Evolutionary conservation across 208 protist genomes (phyloP).

Genomic region (Acanthamoeba sp.): DNA sequence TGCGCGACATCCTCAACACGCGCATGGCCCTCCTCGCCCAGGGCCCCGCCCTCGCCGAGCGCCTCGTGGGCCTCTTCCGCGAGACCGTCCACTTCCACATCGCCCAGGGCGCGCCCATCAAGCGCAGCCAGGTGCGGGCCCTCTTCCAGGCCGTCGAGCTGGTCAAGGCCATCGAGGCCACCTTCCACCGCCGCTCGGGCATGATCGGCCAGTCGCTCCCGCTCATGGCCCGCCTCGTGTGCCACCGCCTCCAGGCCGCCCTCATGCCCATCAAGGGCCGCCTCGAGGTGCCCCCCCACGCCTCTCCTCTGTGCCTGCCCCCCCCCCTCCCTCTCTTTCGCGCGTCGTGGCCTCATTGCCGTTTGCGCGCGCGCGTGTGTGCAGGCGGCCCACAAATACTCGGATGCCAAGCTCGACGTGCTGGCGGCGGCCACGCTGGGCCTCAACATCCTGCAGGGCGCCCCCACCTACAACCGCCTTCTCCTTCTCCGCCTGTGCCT

Average conservation of each 20-base stretch:
- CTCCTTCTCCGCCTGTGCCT: slow-evolving; percentile 89
- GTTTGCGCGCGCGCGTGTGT: not conserved
- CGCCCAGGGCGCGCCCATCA: slow-evolving; percentile 86
- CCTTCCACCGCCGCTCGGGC: slow-evolving; percentile 91
- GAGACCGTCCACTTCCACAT: slow-evolving; percentile 92
- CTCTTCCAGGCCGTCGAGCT: slow-evolving; percentile 92
- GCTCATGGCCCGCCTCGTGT: slow-evolving; percentile 90
- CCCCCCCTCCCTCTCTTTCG: not conserved
- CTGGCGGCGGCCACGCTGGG: slow-evolving; percentile 88
- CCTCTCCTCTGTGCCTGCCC: not conserved
- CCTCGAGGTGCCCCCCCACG: not conserved
- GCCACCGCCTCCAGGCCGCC: slow-evolving; percentile 89
- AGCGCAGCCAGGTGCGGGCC: slow-evolving; percentile 85
- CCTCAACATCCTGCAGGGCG: slow-evolving; percentile 89
- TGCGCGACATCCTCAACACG: slow-evolving; percentile 72
- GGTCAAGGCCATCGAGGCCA: slow-evolving; percentile 92
- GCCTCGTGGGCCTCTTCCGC: slow-evolving; percentile 88
- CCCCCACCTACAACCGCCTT: slow-evolving; percentile 88
- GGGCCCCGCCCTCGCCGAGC: slow-evolving; percentile 86
- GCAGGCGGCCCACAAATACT: slow-evolving; percentile 44
- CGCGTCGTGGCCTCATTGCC: not conserved
- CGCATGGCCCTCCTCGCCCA: slow-evolving; percentile 80
- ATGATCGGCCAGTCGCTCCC: slow-evolving; percentile 91
- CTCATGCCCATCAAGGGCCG: slow-evolving; percentile 72
- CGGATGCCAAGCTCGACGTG: slow-evolving; percentile 85